A percentile compares a stretch with the other conserved stretches of the same genome.
These are phyloP conservation scores for Beauveria medogensis DNA, from an alignment of 2,329 filamentous ascomycete species.

Conservation along the genomic window DNA sequence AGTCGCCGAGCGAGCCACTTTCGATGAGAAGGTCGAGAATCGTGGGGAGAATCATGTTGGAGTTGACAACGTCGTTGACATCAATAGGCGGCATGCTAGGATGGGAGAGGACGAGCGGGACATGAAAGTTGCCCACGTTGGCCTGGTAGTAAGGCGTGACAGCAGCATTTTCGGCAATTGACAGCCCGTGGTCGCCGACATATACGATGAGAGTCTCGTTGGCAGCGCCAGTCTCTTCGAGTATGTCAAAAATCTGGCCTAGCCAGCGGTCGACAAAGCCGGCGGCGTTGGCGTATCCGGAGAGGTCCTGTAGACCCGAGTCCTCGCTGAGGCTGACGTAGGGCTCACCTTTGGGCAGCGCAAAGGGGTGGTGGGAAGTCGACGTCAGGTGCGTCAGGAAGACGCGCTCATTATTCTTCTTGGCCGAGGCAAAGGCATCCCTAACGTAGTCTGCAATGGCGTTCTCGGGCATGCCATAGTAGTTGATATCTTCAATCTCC, in stretches of 20 bases:
- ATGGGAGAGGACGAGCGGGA: conserved; percentile 25
- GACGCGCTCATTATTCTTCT: conserved; percentile 22
- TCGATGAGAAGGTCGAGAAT: conserved; percentile 27
- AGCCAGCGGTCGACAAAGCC: conserved; percentile 27
- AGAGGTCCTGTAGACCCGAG: conserved; percentile 22
- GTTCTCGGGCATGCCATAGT: conserved; percentile 26
- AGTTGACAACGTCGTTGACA: conserved; percentile 24
- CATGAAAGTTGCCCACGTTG: conserved; percentile 25
- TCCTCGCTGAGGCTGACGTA: conserved; percentile 21
- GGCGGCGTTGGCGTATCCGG: conserved; percentile 25
- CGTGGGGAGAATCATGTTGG: conserved; percentile 26
- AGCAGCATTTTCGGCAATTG: conserved; percentile 23
- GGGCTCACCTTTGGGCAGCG: conserved; percentile 20
- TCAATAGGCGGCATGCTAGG: conserved; percentile 24
- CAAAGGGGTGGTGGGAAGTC: conserved; percentile 27
- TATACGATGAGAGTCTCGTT: conserved; percentile 26
- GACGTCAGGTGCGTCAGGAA: conserved; percentile 29
- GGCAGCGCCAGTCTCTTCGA: conserved; percentile 24
- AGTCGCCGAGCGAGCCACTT: conserved; percentile 23
- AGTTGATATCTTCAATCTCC: conserved; percentile 25
- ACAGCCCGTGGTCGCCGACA: conserved; percentile 26
- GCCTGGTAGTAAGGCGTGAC: conserved; percentile 25
- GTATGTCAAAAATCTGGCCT: conserved; percentile 21
- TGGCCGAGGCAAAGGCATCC: conserved; percentile 24
- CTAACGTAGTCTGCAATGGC: conserved; percentile 25